phyloP scores from a whole-genome alignment of 495 filamentous ascomycete species.

The Neurospora sp. region DNA sequence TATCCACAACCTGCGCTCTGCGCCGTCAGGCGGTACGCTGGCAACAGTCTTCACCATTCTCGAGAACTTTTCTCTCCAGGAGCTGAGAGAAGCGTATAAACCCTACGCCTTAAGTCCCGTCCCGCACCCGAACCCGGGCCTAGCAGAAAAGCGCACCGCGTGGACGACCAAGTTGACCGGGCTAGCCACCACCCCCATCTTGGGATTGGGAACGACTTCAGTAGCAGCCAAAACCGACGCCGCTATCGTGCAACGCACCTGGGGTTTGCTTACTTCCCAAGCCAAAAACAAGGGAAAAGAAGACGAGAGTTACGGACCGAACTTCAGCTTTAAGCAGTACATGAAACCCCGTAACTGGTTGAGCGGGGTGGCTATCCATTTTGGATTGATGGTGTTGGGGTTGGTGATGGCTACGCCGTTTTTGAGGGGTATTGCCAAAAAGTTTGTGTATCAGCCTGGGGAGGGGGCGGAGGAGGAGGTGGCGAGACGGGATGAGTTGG shows the following conservation, averaged over 20 bases:
- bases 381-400: conserved; percentile 40
- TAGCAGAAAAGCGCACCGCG: conserved; percentile 24
- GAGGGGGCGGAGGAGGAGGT: conserved; percentile 52
- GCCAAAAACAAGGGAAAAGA: conserved; percentile 12
- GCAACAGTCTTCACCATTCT: conserved; percentile 53
- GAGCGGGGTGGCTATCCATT: conserved; percentile 46
- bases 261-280: conserved; percentile 59
- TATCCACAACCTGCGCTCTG: conserved; percentile 49
- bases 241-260: conserved; percentile 63
- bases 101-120: conserved; percentile 63
- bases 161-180: conserved; percentile 46
- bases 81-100: conserved; percentile 43
- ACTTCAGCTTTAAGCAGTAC: conserved; percentile 65
- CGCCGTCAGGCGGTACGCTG: conserved; percentile 67
- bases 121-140: conserved; percentile 36
- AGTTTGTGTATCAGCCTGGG: conserved; percentile 53
- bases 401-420: conserved; percentile 39
- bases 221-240: conserved; percentile 49
- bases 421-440: conserved; percentile 21
- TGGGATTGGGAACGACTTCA: conserved; percentile 59
- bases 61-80: conserved; percentile 47
- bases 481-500: conserved; percentile 45
- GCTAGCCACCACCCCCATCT: conserved; percentile 46
- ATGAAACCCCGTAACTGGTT: conserved; percentile 51
- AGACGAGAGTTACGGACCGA: conserved; percentile 52